Evolutionary conservation across 768 basidiomycete species (phyloP).

Genomic region (Agaricus bisporus): DNA sequence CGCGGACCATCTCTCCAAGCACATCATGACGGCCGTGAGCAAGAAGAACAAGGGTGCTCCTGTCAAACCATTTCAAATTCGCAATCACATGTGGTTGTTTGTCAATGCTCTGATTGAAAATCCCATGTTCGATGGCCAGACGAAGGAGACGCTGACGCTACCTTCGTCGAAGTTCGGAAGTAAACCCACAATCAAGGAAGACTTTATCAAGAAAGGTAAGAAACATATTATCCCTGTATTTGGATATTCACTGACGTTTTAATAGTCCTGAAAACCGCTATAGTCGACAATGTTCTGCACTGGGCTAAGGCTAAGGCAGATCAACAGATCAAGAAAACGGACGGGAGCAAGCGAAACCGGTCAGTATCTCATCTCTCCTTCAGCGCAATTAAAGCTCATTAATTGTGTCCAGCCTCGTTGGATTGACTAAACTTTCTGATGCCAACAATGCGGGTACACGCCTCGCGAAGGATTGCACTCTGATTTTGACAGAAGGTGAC

Average conservation of each 20-base stretch:
- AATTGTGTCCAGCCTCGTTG: constrained; percentile 57
- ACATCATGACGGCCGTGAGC: constrained; percentile 69
- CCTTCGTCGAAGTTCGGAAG: constrained; percentile 86
- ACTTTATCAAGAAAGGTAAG: constrained; percentile 94
- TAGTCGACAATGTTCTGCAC: constrained; percentile 87
- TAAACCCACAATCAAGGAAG: constrained; percentile 78
- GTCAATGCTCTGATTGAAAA: constrained; percentile 96
- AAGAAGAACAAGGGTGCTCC: constrained; percentile 99
- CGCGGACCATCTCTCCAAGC: constrained; percentile 86
- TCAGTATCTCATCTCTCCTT: constrained; percentile 21
- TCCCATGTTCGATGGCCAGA: constrained; percentile 98
- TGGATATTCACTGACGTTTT: not conserved
- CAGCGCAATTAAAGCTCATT: not conserved
- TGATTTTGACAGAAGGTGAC: constrained; percentile 98
- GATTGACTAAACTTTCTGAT: constrained; percentile 90
- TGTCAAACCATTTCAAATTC: constrained; percentile 89
- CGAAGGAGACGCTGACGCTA: constrained; percentile 92
- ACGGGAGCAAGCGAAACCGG: constrained; percentile 87
- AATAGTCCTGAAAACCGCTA: constrained; percentile 79
- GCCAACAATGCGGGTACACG: constrained; percentile 95
- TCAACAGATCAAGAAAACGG: constrained; percentile 93
- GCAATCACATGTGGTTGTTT: constrained; percentile 98
- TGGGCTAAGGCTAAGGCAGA: constrained; percentile 99
- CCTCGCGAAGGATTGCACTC: constrained; percentile 76
- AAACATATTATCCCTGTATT: not conserved